A percentile compares a stretch with the other conserved stretches of the same genome.
These are phyloP conservation scores for Cyclostephanos tholiformis DNA, from an alignment of 108 stramenopile species.

Conservation along the genomic window DNA sequence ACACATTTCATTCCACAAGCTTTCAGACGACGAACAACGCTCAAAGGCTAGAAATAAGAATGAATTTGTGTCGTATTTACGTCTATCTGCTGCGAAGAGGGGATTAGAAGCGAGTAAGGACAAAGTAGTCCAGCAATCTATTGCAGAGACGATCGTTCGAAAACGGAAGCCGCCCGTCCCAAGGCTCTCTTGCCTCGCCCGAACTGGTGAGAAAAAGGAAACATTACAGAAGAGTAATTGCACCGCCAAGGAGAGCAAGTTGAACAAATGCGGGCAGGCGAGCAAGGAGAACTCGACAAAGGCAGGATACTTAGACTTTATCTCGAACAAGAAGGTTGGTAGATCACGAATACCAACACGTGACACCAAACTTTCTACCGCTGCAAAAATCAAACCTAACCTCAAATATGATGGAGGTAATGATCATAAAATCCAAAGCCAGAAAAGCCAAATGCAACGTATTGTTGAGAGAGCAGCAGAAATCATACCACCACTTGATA, in stretches of 20 bases:
- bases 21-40: conserved; percentile 12
- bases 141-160: conserved; percentile 4
- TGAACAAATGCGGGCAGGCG: conserved; percentile 7
- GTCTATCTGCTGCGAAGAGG: conserved; percentile 23
- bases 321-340: conserved; percentile 22
- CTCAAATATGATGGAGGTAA: conserved; percentile 7
- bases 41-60: conserved; percentile 24
- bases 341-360: background rate
- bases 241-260: background rate
- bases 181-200: conserved; percentile 21
- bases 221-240: background rate
- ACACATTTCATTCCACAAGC: conserved; percentile 10
- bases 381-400: background rate
- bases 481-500: no score
- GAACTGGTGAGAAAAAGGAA: conserved; percentile 14
- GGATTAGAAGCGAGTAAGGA: background rate
- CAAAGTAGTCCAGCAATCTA: background rate
- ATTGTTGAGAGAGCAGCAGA: conserved; percentile 36
- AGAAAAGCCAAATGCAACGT: conserved; percentile 27
- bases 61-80: conserved; percentile 13
- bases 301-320: conserved; percentile 24
- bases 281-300: background rate
- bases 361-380: background rate
- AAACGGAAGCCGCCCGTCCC: conserved; percentile 30
- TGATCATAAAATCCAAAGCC: conserved; percentile 19